phyloP scores from a whole-genome alignment of 176 grass and related monocot species.

The Pharus latifolius region DNA sequence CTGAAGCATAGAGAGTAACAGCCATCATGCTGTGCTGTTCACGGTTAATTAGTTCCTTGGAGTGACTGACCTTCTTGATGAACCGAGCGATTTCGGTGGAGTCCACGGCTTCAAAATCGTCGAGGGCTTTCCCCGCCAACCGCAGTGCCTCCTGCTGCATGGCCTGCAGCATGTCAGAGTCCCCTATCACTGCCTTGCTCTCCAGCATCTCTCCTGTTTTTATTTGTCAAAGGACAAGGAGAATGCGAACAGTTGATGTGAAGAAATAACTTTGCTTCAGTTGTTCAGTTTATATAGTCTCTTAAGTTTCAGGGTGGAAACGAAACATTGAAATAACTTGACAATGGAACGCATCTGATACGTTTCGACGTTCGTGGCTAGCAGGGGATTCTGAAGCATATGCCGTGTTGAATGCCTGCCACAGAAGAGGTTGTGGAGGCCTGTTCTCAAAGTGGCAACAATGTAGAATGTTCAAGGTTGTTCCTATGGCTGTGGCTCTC shows the following conservation, averaged over 20 bases:
- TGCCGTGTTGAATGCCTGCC: background rate
- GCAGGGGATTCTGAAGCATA: background rate
- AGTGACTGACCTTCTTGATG: constrained; percentile 46
- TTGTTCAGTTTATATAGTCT: background rate
- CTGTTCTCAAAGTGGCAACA: too few species aligned
- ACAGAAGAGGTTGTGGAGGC: background rate
- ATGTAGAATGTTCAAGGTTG: background rate
- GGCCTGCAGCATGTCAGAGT: constrained; percentile 35
- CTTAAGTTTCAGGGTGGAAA: background rate
- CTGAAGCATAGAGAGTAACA: background rate
- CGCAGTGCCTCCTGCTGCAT: constrained; percentile 44
- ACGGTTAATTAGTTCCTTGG: background rate
- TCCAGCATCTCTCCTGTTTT: constrained; percentile 32
- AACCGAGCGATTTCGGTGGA: constrained; percentile 41
- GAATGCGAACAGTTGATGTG: background rate
- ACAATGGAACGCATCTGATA: background rate
- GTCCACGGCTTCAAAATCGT: constrained; percentile 37
- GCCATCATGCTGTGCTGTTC: background rate
- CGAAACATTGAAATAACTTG: background rate
- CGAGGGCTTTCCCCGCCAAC: constrained; percentile 41
- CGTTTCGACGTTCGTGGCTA: background rate
- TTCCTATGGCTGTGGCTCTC: background rate
- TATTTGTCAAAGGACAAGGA: background rate
- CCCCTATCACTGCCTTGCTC: constrained; percentile 54
- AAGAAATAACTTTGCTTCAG: background rate